These are phyloP conservation scores for Neurospora sp. DNA, from an alignment of 495 filamentous ascomycete species.

Conservation along the genomic window DNA sequence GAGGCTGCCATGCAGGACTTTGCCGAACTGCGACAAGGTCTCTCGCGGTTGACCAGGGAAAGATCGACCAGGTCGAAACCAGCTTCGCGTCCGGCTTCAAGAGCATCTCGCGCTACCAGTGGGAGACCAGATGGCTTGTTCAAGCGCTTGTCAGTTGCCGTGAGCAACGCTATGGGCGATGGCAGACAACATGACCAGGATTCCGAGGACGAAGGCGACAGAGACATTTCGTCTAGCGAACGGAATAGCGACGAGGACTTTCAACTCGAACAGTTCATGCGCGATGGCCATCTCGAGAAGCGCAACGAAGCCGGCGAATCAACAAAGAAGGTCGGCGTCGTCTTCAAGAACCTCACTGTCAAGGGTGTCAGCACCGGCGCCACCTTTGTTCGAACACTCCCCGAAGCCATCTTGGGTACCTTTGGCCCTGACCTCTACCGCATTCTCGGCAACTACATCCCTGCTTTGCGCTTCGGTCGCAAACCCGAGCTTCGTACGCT, in stretches of 20 bases:
- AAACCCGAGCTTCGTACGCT: slow-evolving; percentile 42
- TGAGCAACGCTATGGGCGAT: slow-evolving; percentile 1
- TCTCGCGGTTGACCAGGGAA: slow-evolving; percentile 29
- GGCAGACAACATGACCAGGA: slow-evolving; percentile 11
- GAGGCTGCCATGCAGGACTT: slow-evolving; percentile 59
- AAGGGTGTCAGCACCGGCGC: slow-evolving; percentile 59
- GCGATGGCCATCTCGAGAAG: slow-evolving; percentile 73
- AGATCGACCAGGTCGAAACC: background rate
- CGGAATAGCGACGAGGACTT: slow-evolving; percentile 44
- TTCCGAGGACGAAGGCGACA: slow-evolving; percentile 32
- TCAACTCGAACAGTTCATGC: slow-evolving; percentile 62
- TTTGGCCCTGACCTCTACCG: slow-evolving; percentile 77
- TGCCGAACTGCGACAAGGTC: slow-evolving; percentile 54
- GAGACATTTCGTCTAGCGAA: background rate
- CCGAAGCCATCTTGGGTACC: slow-evolving; percentile 68
- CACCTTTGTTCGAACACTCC: slow-evolving; percentile 62
- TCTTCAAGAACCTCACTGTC: slow-evolving; percentile 71
- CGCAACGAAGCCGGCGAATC: slow-evolving; percentile 54
- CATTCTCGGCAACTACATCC: slow-evolving; percentile 54
- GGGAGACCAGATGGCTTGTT: slow-evolving; percentile 9
- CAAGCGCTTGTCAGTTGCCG: slow-evolving; percentile 9
- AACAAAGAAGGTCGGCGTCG: slow-evolving; percentile 73
- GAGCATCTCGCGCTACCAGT: slow-evolving; percentile 1
- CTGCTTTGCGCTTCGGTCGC: slow-evolving; percentile 42
- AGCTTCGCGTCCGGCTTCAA: slow-evolving; percentile 2